Evolutionary conservation across 2,329 filamentous ascomycete species (phyloP).

Genomic region (Onygena corvina): DNA sequence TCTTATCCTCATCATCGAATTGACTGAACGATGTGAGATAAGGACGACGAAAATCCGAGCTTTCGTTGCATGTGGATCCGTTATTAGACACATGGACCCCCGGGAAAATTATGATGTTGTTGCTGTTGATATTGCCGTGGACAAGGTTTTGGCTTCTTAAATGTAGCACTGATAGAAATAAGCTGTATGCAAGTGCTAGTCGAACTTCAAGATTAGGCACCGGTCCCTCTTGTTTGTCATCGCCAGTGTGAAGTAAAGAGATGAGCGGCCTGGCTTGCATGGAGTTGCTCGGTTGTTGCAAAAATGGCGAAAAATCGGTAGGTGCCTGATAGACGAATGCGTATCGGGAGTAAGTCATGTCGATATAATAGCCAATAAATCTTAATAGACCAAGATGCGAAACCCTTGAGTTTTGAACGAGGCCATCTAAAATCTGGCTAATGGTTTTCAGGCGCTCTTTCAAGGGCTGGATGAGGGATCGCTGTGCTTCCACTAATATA

Average conservation of each 20-base stretch:
- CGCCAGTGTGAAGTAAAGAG: conserved; percentile 32
- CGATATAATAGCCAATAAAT: conserved; percentile 43
- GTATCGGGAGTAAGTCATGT: conserved; percentile 46
- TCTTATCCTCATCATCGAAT: conserved; percentile 41
- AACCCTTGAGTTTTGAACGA: conserved; percentile 32
- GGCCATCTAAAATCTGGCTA: conserved; percentile 29
- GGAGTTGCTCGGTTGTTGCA: conserved; percentile 30
- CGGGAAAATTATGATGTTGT: conserved; percentile 49
- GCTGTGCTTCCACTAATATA: conserved; percentile 29
- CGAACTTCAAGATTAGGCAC: conserved; percentile 50
- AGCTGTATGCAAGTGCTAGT: conserved; percentile 49
- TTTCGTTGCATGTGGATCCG: conserved; percentile 10
- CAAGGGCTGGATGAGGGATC: conserved; percentile 20
- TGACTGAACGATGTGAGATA: conserved; percentile 49
- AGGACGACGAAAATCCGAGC: conserved; percentile 40
- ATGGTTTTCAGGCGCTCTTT: conserved; percentile 27
- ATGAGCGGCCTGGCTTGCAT: conserved; percentile 32
- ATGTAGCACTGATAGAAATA: conserved; percentile 45
- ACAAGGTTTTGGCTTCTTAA: conserved; percentile 45
- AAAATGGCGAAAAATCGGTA: conserved; percentile 35
- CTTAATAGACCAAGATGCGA: conserved; percentile 33
- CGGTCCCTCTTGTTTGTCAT: conserved; percentile 30
- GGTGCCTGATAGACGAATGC: conserved; percentile 51
- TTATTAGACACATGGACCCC: conserved; percentile 27
- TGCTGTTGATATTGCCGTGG: conserved; percentile 54